Evolutionary conservation across 192 early-diverging fungal genomes (phyloP).

Genomic region (Umbelopsis sp.): DNA sequence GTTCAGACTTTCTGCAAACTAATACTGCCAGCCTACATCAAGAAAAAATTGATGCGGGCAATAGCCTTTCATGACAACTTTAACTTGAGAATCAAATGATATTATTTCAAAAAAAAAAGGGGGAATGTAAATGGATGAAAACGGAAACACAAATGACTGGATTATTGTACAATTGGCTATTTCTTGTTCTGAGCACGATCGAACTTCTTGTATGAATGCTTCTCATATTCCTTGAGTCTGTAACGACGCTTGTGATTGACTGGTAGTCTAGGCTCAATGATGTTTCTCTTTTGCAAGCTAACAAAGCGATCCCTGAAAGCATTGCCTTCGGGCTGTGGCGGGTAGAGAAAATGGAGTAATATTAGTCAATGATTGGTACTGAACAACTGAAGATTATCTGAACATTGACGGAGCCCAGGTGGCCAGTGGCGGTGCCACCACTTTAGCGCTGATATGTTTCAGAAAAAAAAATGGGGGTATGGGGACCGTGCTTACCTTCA

Average conservation of each 20-base stretch:
- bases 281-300: constrained; percentile 56
- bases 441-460: not conserved
- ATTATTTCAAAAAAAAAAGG: constrained; percentile 3
- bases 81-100: not conserved
- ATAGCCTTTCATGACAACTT: too few relatives aligned
- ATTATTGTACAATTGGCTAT: constrained; percentile 7
- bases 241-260: constrained; percentile 49
- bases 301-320: constrained; percentile 58
- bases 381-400: too few relatives aligned
- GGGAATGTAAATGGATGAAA: not conserved
- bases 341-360: not conserved
- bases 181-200: constrained; percentile 32
- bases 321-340: constrained; percentile 63
- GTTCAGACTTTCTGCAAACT: too few relatives aligned
- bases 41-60: too few relatives aligned
- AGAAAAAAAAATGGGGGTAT: not conserved
- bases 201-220: constrained; percentile 57
- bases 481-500: constrained; percentile 33
- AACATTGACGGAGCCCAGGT: too few relatives aligned
- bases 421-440: too few relatives aligned
- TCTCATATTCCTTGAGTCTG: constrained; percentile 56
- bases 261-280: constrained; percentile 55
- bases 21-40: too few relatives aligned
- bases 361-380: not conserved
- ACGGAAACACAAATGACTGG: constrained; percentile 3